Evolutionary conservation across 2,329 filamentous ascomycete genomes (phyloP), one percentile per base, ranked within the genome.

Genomic region (Colletotrichum neosansevieriae): DNA sequence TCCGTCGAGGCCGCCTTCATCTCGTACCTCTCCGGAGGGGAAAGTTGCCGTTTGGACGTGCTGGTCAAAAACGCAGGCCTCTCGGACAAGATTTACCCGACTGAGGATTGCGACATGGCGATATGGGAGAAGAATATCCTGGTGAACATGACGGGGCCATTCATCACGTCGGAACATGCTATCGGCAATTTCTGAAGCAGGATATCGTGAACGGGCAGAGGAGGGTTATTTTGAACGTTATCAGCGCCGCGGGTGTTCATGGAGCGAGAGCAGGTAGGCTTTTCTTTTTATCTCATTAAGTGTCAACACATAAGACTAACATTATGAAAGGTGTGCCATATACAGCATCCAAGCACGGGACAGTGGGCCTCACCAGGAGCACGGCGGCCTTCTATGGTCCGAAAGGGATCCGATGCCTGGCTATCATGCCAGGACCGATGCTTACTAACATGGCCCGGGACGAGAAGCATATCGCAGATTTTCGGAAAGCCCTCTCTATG

Each of bases 1-100:
- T 62, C 63, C 3, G 63, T 62, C 40, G 42, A 42, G 3, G 49
- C 32, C 15, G 63, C 58, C 1, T 32, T 62, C 21, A 1, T 42
- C 0, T 3, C 42, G 2, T 62, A 45, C n/a, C 19, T 67, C 15
- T 34, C 45, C 19, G 63, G 32, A 5, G 50, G 44, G 11, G n/a
- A 15, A 0, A 7, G 71, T 10, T 32, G 71, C 24, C 61, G 66
- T 1, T 62, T 79, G 3, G 87, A 90, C 75, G 78, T 88, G n/a
- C 78, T 90, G 5, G 76, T 89, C 73, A 88, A 88, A 77, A 87
- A 86, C 69, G 86, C 86, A 10, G 88, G 84, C 21, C 80, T 89
- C 63, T 85, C 87, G 79, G 88, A 89, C 73, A 78, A 76, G 32
- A 87, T 89, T 71, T 82, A 86, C 49, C 82, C 85, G 0, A 84